Percentiles rank a stretch among this genome's conserved stretches.
phyloP scores from a whole-genome alignment of 768 basidiomycete species.

The Collybiopsis luxurians region DNA sequence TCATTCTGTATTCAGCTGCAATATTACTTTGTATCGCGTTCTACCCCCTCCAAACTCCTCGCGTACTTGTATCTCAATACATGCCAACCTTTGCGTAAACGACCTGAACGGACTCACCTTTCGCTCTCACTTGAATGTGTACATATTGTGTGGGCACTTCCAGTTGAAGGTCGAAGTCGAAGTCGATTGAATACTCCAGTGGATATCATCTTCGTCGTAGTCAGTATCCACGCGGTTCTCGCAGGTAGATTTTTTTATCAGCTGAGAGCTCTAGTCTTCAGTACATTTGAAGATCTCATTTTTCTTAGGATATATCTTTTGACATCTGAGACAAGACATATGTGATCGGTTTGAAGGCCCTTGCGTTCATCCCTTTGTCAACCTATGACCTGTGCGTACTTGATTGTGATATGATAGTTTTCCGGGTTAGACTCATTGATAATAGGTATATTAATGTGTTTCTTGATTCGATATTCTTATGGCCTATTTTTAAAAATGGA shows the following conservation, averaged over 20 bases:
- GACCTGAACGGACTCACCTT: background rate
- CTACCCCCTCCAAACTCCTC: conserved; percentile 24
- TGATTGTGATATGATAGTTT: background rate
- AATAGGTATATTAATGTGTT: conserved; percentile 18
- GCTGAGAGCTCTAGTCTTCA: background rate
- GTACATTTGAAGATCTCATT: too few relatives aligned
- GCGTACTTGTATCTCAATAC: conserved; percentile 28
- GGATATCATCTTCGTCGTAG: conserved; percentile 19
- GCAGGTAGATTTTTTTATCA: conserved; percentile 16
- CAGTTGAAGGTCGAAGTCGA: conserved; percentile 5
- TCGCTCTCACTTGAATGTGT: conserved; percentile 22
- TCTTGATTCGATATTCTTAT: conserved; percentile 29
- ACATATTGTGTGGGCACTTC: conserved; percentile 24
- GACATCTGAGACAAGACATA: conserved; percentile 22
- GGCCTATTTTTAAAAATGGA: conserved; percentile 24
- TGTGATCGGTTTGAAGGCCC: conserved; percentile 29
- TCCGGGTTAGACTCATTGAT: background rate
- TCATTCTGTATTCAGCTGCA: conserved; percentile 16
- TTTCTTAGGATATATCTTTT: conserved; percentile 18
- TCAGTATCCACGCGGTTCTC: conserved; percentile 23
- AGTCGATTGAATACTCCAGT: conserved; percentile 21
- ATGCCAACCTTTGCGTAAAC: conserved; percentile 12
- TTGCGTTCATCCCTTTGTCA: conserved; percentile 28
- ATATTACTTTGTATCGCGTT: conserved; percentile 27
- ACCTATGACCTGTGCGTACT: conserved; percentile 30